Base-by-base conservation (phyloP, 805 yeast genomes). In the Hanseniaspora taiwanica region DNA sequence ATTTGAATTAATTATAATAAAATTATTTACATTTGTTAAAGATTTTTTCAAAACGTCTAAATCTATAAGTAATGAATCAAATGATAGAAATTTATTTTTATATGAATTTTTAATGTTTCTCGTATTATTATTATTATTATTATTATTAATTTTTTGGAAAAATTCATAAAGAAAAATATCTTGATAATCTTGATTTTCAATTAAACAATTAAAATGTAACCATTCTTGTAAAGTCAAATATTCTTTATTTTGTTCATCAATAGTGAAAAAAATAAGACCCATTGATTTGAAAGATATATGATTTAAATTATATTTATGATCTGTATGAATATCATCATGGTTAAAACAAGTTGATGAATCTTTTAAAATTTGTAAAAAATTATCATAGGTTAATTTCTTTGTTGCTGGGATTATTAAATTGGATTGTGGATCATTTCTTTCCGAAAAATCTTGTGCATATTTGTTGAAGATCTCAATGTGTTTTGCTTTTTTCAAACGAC, bases 221-320 rank as follows among this genome's bases (percentile, higher is more conserved):
- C 94, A 89, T 55, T 89, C 96, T 20, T 65, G 57, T 38, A 76
- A 64, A 21, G 73, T 68, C 38, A 84, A 66, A 44, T 68, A 76
- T 6, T 96, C 96, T 48, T 74, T 73, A 42, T 69, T 65, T 31
- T 69, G 66, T 43, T 73, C 73, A 61, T 89, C 97, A 13, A 94
- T 84, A 21, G 85, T 76, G 42, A 81, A 66, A 55, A 81, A 89
- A 37, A 89, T 74, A 44, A 87, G 68, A 5, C 81, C 81, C 56
- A 74, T 75, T 3, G 81, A 69, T 46, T 75, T 68, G 10, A 72
- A 62, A 13, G 76, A 69, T 39, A 77, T 67, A 48, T 67, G 68
- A 46, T 69, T 68, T 48, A 72, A 67, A 52, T 71, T 70, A 38
- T 54, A 62, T 0, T 58, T 53, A 42, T 62, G 65, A 39, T 62